Evolutionary conservation across 345 rosid species (phyloP).

Genomic region (Salix viminalis): DNA sequence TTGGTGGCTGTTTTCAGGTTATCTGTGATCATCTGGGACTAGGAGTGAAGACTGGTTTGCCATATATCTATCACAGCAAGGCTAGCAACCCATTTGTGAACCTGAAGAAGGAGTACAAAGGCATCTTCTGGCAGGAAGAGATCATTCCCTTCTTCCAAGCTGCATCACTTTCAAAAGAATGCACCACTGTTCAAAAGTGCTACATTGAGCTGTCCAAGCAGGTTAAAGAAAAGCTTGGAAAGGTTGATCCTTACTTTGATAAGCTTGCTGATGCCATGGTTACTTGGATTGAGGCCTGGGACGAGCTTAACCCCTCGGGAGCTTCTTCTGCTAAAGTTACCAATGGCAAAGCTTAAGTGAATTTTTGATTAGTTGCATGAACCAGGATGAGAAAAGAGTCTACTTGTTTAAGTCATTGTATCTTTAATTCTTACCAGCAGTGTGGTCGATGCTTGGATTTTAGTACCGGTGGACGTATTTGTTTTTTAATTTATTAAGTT

Average conservation of each 20-base stretch:
- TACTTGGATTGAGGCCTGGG: constrained; percentile 96
- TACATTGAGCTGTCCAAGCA: constrained; percentile 71
- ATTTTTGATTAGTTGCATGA: neutral
- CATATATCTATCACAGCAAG: constrained; percentile 89
- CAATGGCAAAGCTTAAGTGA: constrained; percentile 42
- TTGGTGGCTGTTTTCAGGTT: constrained; percentile 37
- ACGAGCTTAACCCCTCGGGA: constrained; percentile 69
- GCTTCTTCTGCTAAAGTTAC: constrained; percentile 11
- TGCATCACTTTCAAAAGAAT: constrained; percentile 58
- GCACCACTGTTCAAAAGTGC: constrained; percentile 75
- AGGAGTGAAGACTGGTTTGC: constrained; percentile 87
- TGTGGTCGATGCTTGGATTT: neutral
- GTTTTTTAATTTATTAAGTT: constrained; percentile 13
- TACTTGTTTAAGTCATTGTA: constrained; percentile 6
- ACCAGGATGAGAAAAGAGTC: neutral
- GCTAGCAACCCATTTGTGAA: constrained; percentile 95
- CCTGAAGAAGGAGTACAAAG: constrained; percentile 83
- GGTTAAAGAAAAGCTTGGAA: constrained; percentile 73
- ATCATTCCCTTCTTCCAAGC: constrained; percentile 88
- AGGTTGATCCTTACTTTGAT: constrained; percentile 79
- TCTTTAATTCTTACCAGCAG: neutral
- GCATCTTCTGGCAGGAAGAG: constrained; percentile 96
- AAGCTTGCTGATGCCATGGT: constrained; percentile 90
- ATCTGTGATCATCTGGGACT: constrained; percentile 81
- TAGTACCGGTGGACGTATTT: constrained; percentile 9